Evolutionary conservation across 2,329 filamentous ascomycete species (phyloP), one percentile per base, ranked within the genome.

Genomic region (Nemania sp.): DNA sequence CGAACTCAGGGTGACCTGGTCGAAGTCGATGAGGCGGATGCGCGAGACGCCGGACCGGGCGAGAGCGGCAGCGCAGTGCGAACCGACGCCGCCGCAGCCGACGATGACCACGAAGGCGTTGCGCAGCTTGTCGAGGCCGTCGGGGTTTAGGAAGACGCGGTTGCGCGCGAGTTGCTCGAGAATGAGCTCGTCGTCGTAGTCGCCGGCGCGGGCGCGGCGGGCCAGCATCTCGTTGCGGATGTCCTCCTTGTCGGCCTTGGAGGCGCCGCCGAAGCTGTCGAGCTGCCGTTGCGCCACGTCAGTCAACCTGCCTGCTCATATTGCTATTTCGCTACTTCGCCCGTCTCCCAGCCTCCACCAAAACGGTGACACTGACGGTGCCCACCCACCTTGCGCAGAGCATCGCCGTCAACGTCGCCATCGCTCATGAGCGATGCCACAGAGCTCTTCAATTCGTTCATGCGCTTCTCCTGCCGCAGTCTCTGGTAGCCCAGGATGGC

Each of bases 111-210:
- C 83, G 66, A 95, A 96, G 1, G 93, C 83, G 41, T 81, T 79
- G 11, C 93, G 89, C 24, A 99, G 81, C 67, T 89, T 91, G 14
- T 79, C 77, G 9, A 99, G 81, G 0, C 94, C 94, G 6, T 86
- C 86, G 24, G 93, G 86, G 12, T 83, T 90, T 9, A 99, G 83
- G 68, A 99, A 99, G 24, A 94, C 91, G 49, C 90, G 84, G 70
- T 97, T 97, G 44, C 94, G 86, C 2, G 93, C 92, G 11, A 99
- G 82, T 72, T 99, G 94, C 74, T 99, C 94, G 41, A 96, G 81
- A 52, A 97, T 93, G 37, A 99, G 81, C 65, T 94, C 92, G 64
- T 86, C 82, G 64, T 86, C 83, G 62, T 84, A 87, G 67, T 86
- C 82, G 46, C 84, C 84, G 9, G 75, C 77, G 59, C 84, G 82